Conservation (phyloP, 1,284 basidiomycete species). For the Athelia sp. region DNA sequence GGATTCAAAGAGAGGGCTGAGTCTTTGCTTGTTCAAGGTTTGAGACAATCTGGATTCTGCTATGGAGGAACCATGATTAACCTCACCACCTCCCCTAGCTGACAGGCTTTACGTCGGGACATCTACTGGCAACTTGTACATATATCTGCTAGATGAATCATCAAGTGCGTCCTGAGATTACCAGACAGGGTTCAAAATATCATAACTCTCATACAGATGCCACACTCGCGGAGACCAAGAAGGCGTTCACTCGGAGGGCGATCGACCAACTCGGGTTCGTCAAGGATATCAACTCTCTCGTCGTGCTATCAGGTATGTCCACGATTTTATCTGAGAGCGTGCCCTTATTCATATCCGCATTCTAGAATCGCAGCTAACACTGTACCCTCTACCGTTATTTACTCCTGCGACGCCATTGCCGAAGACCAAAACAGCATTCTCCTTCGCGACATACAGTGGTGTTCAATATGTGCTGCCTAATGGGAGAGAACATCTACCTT, state of each 20-base stretch:
- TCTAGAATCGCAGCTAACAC: constrained; percentile 57
- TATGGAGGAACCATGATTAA: constrained; percentile 40
- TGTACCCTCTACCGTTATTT: constrained; percentile 61
- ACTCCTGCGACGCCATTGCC: constrained; percentile 66
- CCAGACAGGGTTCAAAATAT: constrained; percentile 6
- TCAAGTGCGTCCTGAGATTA: constrained; percentile 23
- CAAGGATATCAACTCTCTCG: constrained; percentile 77
- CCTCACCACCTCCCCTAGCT: constrained; percentile 41
- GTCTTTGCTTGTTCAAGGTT: constrained; percentile 31
- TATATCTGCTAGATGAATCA: constrained; percentile 50
- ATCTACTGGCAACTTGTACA: constrained; percentile 61
- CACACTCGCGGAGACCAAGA: constrained; percentile 63
- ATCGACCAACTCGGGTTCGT: constrained; percentile 88
- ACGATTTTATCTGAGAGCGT: not conserved
- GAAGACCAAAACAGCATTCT: constrained; percentile 76
- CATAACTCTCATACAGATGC: constrained; percentile 33
- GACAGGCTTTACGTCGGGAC: constrained; percentile 77
- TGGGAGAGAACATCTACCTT: constrained; percentile 13
- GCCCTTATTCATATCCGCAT: constrained; percentile 3
- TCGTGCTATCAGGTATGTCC: constrained; percentile 72
- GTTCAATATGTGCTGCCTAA: constrained; percentile 40
- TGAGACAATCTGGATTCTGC: constrained; percentile 33
- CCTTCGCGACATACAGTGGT: constrained; percentile 70
- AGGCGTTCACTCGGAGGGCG: constrained; percentile 55
- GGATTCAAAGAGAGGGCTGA: constrained; percentile 47